phyloP scores from a whole-genome alignment of 108 stramenopile genomes.

The Cyclotella baltica region DNA sequence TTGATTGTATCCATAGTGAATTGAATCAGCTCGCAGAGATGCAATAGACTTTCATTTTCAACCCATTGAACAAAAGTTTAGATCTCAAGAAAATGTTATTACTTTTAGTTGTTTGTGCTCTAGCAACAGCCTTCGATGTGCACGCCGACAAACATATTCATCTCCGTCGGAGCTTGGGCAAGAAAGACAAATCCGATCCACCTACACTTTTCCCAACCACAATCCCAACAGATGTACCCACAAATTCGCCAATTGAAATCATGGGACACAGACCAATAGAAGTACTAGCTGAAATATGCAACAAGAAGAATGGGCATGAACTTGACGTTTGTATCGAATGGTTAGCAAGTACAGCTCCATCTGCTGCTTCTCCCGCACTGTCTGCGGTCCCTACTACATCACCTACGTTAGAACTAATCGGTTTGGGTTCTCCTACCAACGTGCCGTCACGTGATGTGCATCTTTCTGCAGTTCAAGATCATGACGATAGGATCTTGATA shows the following conservation, averaged over 20 bases:
- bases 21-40: no score
- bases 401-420: neutral
- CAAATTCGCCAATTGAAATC: neutral
- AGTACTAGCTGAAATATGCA: neutral
- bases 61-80: no score
- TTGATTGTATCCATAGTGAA: no score
- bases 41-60: no score
- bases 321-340: slow-evolving; percentile 4
- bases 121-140: neutral
- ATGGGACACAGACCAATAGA: neutral
- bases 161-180: neutral
- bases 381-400: neutral
- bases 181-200: slow-evolving; percentile 1
- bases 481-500: neutral
- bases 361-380: neutral
- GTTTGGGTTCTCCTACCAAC: neutral
- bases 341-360: neutral
- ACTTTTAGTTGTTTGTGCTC: neutral
- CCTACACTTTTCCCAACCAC: neutral
- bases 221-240: neutral
- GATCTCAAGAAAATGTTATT: no score
- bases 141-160: neutral
- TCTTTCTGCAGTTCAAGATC: neutral
- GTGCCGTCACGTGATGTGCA: neutral
- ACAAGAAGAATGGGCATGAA: neutral